A percentile compares a stretch with the other conserved stretches of the same genome.
These are phyloP conservation scores for Solanum chiquidenum DNA, from an alignment of 257 asterid species.

Conservation along the genomic window DNA sequence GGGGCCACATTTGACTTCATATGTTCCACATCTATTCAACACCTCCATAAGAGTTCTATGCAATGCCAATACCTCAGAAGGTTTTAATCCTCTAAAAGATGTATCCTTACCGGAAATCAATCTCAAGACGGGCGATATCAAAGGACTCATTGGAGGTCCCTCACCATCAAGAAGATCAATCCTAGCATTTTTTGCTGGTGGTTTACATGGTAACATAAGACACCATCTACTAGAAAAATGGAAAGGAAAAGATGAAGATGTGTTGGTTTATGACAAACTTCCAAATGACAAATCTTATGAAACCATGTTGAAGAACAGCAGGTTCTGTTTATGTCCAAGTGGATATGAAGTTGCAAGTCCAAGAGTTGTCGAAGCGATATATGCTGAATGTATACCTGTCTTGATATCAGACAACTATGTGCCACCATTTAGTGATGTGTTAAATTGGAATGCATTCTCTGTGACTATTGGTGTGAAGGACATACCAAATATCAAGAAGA, in stretches of 20 bases:
- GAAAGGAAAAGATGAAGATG: constrained; percentile 43
- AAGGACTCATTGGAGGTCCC: constrained; percentile 62
- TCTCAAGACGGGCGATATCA: constrained; percentile 52
- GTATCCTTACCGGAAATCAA: constrained; percentile 63
- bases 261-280: constrained; percentile 18
- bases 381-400: constrained; percentile 36
- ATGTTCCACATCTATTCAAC: constrained; percentile 49
- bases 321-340: constrained; percentile 34
- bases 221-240: constrained; percentile 44
- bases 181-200: constrained; percentile 80
- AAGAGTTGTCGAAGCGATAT: constrained; percentile 36
- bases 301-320: constrained; percentile 20
- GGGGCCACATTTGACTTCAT: constrained; percentile 60
- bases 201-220: constrained; percentile 62
- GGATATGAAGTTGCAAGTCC: constrained; percentile 48
- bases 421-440: constrained; percentile 29
- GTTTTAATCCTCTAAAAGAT: constrained; percentile 66
- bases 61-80: constrained; percentile 84
- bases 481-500: constrained; percentile 22
- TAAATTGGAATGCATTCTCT: constrained; percentile 23
- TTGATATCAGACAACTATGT: constrained; percentile 29
- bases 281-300: constrained; percentile 16
- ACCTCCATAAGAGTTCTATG: constrained; percentile 69
- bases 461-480: constrained; percentile 16
- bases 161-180: constrained; percentile 49